Conservation (phyloP, 768 basidiomycete genomes). For the Tricholoma sp. region DNA sequence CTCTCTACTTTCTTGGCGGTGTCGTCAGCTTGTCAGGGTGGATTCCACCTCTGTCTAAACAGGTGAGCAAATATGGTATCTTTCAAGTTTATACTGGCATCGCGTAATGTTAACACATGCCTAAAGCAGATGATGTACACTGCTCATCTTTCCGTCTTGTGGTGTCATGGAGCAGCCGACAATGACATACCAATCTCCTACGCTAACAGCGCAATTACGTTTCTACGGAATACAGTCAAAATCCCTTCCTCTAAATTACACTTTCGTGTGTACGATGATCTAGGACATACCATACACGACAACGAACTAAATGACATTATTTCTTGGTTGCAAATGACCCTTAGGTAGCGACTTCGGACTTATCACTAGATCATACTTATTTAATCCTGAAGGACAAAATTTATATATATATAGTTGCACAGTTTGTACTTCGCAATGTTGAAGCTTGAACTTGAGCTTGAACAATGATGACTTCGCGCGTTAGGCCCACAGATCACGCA, state of each 20-base stretch:
- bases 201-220: conserved; percentile 27
- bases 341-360: neutral
- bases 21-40: conserved; percentile 41
- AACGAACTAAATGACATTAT: conserved; percentile 28
- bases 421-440: no score
- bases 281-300: conserved; percentile 29
- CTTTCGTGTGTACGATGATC: conserved; percentile 24
- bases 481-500: no score
- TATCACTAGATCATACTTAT: neutral
- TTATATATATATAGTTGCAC: no score
- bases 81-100: neutral
- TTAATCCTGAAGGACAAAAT: no score
- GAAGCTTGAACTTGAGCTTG: no score
- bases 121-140: conserved; percentile 27
- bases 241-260: conserved; percentile 16
- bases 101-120: neutral
- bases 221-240: conserved; percentile 23
- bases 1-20: conserved; percentile 37
- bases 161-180: conserved; percentile 37
- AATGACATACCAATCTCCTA: conserved; percentile 29
- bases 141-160: conserved; percentile 33
- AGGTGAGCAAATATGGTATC: conserved; percentile 16
- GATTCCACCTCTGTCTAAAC: conserved; percentile 32
- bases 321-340: conserved; percentile 18
- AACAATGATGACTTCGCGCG: no score